Conservation (phyloP, 345 rosid genomes). For the Gossypium arboreum region DNA sequence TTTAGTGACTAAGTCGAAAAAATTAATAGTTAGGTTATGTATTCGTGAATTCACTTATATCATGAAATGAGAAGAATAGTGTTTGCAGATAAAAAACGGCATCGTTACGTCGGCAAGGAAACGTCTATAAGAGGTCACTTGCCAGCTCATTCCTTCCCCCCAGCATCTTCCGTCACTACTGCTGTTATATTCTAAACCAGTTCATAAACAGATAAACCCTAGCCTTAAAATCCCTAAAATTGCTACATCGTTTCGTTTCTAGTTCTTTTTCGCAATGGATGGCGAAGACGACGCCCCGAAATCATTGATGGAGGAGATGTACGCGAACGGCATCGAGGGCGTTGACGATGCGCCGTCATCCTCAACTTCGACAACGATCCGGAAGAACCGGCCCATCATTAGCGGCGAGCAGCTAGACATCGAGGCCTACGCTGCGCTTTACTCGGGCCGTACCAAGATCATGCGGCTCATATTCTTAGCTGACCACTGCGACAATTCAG, state of each 20-base stretch:
- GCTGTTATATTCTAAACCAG: neutral
- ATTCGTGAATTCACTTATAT: no score
- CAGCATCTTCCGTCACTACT: neutral
- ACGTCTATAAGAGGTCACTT: neutral
- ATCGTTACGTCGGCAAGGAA: neutral
- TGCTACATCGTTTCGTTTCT: neutral
- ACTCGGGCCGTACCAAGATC: conserved; percentile 86
- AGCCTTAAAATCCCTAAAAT: neutral
- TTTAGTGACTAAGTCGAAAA: no score
- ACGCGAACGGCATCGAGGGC: conserved; percentile 59
- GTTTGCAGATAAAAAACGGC: neutral
- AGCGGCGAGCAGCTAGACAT: conserved; percentile 86
- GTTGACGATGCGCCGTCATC: conserved; percentile 3
- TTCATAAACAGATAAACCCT: neutral
- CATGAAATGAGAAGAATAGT: no score
- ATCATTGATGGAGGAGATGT: conserved; percentile 53
- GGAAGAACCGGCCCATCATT: conserved; percentile 52
- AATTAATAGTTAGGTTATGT: no score
- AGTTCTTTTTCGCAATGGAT: conserved; percentile 3
- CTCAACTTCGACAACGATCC: conserved; percentile 24
- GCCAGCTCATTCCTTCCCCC: neutral
- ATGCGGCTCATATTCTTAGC: conserved; percentile 80
- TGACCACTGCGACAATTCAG: conserved; percentile 52
- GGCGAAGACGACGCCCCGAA: conserved; percentile 58
- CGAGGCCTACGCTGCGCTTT: conserved; percentile 87